A percentile compares a stretch with the other conserved stretches of the same genome.
These are phyloP conservation scores for Ampelocalamus luodianensis DNA, from an alignment of 176 grass and related monocot species.

Conservation along the genomic window DNA sequence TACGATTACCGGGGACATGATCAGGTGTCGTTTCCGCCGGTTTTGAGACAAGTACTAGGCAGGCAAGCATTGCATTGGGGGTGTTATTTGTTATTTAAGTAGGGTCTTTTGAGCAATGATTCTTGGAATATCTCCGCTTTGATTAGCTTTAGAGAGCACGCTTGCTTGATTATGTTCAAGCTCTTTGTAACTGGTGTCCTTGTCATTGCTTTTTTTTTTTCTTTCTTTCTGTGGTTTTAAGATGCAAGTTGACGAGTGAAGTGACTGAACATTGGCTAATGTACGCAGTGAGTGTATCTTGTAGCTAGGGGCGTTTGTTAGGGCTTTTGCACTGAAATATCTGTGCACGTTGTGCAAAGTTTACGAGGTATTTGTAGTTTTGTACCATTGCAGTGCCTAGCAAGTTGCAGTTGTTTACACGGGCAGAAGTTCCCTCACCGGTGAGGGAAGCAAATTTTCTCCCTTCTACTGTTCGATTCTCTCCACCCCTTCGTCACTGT, in stretches of 20 bases:
- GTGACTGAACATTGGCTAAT: conserved; percentile 20
- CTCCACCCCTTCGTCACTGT: no score
- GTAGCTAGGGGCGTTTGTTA: neutral
- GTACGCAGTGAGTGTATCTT: neutral
- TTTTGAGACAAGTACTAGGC: conserved; percentile 28
- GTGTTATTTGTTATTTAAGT: neutral
- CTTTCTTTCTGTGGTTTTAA: neutral
- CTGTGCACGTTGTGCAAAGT: conserved; percentile 29
- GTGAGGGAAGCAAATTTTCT: no score
- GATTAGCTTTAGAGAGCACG: conserved; percentile 24
- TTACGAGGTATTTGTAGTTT: neutral
- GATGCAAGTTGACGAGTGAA: conserved; percentile 43
- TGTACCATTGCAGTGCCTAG: neutral
- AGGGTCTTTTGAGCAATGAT: conserved; percentile 25
- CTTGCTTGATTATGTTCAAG: conserved; percentile 12
- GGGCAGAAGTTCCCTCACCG: neutral
- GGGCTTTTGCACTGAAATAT: neutral
- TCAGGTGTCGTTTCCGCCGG: conserved; percentile 20
- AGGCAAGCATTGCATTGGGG: neutral
- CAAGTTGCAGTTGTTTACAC: neutral
- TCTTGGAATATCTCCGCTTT: conserved; percentile 47
- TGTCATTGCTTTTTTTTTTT: conserved; percentile 11
- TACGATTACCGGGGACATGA: conserved; percentile 5
- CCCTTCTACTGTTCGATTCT: no score
- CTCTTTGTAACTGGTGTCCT: conserved; percentile 33